A percentile compares a stretch with the other conserved stretches of the same genome.
Conservation (phyloP, 768 basidiomycete species). For the Tylopilus rubrobrunneus region DNA sequence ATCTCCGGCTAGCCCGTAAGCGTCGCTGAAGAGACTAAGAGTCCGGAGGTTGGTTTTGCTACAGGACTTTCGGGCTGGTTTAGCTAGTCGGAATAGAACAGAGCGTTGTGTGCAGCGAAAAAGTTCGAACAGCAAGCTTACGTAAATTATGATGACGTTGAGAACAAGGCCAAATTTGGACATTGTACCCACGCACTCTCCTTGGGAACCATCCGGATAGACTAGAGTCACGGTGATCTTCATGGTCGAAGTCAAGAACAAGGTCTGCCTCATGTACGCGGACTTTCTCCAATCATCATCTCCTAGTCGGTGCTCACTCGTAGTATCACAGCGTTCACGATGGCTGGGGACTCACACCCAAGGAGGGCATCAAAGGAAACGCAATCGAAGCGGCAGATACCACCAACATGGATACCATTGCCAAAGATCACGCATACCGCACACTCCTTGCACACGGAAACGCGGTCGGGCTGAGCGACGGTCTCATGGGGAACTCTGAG, state of each 20-base stretch:
- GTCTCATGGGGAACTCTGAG: conserved; percentile 97
- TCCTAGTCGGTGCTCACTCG: not conserved
- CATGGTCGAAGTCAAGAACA: conserved; percentile 68
- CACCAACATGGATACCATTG: conserved; percentile 85
- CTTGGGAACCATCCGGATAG: conserved; percentile 6
- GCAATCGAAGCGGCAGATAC: conserved; percentile 85
- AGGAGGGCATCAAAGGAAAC: conserved; percentile 74
- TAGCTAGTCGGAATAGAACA: no score
- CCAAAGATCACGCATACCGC: conserved; percentile 68
- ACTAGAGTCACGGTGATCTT: not conserved
- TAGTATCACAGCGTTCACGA: conserved; percentile 72
- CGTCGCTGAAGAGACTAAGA: no score
- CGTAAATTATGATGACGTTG: no score
- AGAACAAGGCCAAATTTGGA: no score
- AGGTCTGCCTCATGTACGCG: conserved; percentile 85
- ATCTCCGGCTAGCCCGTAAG: no score
- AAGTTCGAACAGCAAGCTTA: no score
- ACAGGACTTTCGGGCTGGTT: no score
- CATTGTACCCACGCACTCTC: no score
- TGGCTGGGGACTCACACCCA: conserved; percentile 83
- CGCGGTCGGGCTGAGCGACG: conserved; percentile 90
- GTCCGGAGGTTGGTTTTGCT: no score
- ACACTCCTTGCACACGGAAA: conserved; percentile 80
- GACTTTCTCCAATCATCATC: not conserved
- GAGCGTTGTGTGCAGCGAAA: no score